Percentiles rank a stretch among this genome's conserved stretches.
These are phyloP conservation scores for Verbena officinalis DNA, from an alignment of 257 asterid species.

Conservation along the genomic window DNA sequence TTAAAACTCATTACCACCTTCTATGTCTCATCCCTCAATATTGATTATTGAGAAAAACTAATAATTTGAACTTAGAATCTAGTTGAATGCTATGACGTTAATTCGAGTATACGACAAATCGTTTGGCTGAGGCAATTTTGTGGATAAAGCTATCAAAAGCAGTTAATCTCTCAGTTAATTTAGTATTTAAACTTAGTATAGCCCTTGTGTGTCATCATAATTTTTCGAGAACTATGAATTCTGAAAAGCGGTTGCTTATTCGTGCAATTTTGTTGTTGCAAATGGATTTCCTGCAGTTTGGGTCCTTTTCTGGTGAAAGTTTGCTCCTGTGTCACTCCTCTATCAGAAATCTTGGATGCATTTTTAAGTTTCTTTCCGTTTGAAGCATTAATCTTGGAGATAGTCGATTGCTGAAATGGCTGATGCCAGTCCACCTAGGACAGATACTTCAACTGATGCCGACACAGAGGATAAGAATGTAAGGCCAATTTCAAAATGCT, in stretches of 20 bases:
- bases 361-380: constrained; percentile 26
- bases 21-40: neutral
- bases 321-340: constrained; percentile 18
- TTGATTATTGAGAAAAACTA: neutral
- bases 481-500: constrained; percentile 47
- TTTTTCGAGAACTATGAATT: neutral
- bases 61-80: neutral
- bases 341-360: constrained; percentile 27
- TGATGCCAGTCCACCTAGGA: constrained; percentile 84
- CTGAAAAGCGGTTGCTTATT: constrained; percentile 15
- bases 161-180: neutral
- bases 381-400: constrained; percentile 30
- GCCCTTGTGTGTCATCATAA: neutral
- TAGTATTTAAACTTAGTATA: neutral
- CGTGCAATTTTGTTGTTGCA: constrained; percentile 17
- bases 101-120: neutral
- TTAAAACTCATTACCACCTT: neutral
- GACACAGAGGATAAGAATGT: constrained; percentile 83
- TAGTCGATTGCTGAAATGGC: constrained; percentile 59
- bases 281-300: neutral
- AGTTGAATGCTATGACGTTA: neutral
- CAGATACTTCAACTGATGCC: constrained; percentile 92
- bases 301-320: constrained; percentile 12
- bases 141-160: no score
- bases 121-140: neutral